Evolutionary conservation across 768 basidiomycete species (phyloP), one percentile per base, ranked within the genome.

Genomic region (Boletus rubescentipes): DNA sequence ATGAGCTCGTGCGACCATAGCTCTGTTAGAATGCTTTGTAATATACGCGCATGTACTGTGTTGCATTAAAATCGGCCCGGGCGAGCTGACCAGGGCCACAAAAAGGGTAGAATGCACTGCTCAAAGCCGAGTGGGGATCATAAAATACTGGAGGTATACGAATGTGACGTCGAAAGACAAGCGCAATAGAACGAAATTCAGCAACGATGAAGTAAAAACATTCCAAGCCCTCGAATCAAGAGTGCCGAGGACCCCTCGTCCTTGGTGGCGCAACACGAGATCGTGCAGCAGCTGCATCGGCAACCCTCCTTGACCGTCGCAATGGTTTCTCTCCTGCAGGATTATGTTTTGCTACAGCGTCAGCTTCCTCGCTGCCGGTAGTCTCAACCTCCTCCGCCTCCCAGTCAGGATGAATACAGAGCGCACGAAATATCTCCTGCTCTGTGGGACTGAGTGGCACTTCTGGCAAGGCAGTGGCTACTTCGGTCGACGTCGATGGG

Each of bases 391-490:
- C 79, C 44, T 82, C 79, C 21, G 45, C 50, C 37, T 70, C 70
- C 79, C 79, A 81, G 54, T 84, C 83, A 18, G 81, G 79, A 55
- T 79, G 77, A 31, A 79, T 73, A 55, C 86, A 89, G 23, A 89
- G 69, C 43, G 79, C 77, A 38, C 75, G 80, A 69, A 90, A 89
- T 45, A 90, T 83, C 67, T 86, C 82, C 62, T 86, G 81, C 61
- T 90, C 88, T 10, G 79, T 82, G 21, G 83, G 82, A 59, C 80
- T 89, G 45, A 90, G 76, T 18, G 87, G 87, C 4, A 73, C 72
- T 29, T 72, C 69, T 8, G 65, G 43, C 14, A 35, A 34, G 11
- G 45, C 20, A 23, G 46, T 35, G 18, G 15, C 50, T 12, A 59
- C 60, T 37, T 61, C 55, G 15, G 51, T 43, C 53, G 59, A 49